Percentiles rank a stretch among this genome's conserved stretches.
phyloP scores from a whole-genome alignment of 441 rosid species.

The Erodium chrysanthum region DNA sequence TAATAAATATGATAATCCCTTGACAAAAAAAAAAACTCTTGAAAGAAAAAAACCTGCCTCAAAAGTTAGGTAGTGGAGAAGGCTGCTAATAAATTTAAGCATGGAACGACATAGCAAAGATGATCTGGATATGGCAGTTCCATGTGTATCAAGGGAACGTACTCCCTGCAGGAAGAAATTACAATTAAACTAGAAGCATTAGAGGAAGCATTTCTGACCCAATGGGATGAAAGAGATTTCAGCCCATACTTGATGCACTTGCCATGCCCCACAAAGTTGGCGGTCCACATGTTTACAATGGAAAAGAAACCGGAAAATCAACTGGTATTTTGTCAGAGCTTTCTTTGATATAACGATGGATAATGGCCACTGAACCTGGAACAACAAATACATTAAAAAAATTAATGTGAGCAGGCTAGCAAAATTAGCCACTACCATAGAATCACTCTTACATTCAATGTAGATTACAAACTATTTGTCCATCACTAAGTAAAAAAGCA shows the following conservation, averaged over 20 bases:
- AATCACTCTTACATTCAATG: neutral
- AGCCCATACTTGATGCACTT: constrained; percentile 78
- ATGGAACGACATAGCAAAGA: constrained; percentile 92
- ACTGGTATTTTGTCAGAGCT: constrained; percentile 78
- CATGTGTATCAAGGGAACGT: constrained; percentile 56
- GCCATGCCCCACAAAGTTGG: constrained; percentile 96
- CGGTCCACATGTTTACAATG: constrained; percentile 95
- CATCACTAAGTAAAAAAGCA: neutral
- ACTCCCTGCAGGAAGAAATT: constrained; percentile 50
- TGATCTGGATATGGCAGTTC: constrained; percentile 78
- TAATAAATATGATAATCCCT: neutral
- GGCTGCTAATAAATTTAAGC: constrained; percentile 90
- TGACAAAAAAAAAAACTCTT: neutral
- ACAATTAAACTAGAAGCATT: constrained; percentile 20
- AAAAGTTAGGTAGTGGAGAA: constrained; percentile 86
- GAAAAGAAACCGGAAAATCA: constrained; percentile 83
- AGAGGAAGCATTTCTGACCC: constrained; percentile 13
- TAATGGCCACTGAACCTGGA: constrained; percentile 93
- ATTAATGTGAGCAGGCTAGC: neutral
- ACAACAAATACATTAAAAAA: constrained; percentile 3
- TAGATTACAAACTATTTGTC: neutral
- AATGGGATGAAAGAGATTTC: constrained; percentile 14
- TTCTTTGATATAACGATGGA: constrained; percentile 88
- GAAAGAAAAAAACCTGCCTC: constrained; percentile 51
- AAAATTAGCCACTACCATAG: neutral